Evolutionary conservation across 441 rosid species (phyloP).

Genomic region (Populus hybrid): DNA sequence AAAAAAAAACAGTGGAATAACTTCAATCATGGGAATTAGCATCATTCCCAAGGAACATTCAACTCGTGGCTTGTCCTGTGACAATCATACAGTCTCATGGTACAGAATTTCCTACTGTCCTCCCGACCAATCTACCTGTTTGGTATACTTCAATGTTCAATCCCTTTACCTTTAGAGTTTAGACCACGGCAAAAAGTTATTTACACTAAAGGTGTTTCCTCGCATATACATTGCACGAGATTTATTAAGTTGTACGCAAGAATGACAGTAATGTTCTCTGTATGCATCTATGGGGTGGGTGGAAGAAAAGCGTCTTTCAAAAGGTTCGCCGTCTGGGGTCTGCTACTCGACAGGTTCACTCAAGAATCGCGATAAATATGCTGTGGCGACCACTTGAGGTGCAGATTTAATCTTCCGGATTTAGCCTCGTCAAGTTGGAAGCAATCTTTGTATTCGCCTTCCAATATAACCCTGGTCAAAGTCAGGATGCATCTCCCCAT

Average conservation of each 20-base stretch:
- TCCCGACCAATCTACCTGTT: not conserved
- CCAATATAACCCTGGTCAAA: slow-evolving; percentile 74
- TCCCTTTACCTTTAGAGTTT: not conserved
- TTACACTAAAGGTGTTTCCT: slow-evolving; percentile 8
- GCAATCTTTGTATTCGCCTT: slow-evolving; percentile 76
- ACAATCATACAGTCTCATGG: not conserved
- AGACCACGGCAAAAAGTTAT: slow-evolving; percentile 13
- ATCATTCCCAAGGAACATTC: not conserved
- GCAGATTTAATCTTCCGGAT: slow-evolving; percentile 59
- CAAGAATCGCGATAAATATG: slow-evolving; percentile 80
- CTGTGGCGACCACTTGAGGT: slow-evolving; percentile 92
- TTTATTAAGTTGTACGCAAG: not conserved
- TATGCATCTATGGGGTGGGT: not conserved
- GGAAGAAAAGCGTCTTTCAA: not conserved
- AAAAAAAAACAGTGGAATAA: no score
- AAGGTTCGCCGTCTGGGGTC: not conserved
- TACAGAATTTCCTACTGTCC: not conserved
- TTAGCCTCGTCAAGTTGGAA: slow-evolving; percentile 63
- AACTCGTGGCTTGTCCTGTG: not conserved
- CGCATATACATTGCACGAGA: not conserved
- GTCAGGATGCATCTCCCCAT: slow-evolving; percentile 93
- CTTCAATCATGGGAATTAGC: no score
- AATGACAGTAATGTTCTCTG: not conserved
- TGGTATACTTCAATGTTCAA: no score
- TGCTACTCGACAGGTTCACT: slow-evolving; percentile 4